Percentiles rank a stretch among this genome's conserved stretches.
Evolutionary conservation across 495 filamentous ascomycete species (phyloP).

Genomic region (Penicilliopsis zonata): DNA sequence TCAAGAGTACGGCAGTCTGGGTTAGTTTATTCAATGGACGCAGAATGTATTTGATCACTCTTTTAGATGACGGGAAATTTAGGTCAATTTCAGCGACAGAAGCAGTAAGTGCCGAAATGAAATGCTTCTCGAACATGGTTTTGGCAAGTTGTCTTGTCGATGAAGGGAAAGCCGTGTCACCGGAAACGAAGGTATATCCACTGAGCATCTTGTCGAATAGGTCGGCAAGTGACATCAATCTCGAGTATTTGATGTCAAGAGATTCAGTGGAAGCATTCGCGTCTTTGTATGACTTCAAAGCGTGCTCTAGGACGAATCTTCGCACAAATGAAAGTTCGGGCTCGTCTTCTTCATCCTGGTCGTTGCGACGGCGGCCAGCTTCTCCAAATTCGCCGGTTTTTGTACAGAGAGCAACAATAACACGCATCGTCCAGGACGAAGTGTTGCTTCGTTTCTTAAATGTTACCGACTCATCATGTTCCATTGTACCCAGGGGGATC

Average conservation of each 20-base stretch:
- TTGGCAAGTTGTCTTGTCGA: constrained; percentile 64
- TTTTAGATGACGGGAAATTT: constrained; percentile 84
- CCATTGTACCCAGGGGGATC: constrained; percentile 65
- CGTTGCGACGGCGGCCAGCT: constrained; percentile 22
- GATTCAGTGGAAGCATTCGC: constrained; percentile 66
- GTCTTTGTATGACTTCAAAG: constrained; percentile 84
- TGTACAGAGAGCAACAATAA: constrained; percentile 75
- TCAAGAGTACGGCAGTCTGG: constrained; percentile 73
- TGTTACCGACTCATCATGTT: constrained; percentile 57
- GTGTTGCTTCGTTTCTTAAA: constrained; percentile 78
- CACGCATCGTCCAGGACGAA: constrained; percentile 69
- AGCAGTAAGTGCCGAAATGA: constrained; percentile 73
- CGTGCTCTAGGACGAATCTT: constrained; percentile 87
- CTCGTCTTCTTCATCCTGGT: constrained; percentile 60
- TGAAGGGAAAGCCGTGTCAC: constrained; percentile 32
- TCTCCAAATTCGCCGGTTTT: constrained; percentile 64
- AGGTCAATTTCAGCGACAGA: constrained; percentile 94
- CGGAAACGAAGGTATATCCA: constrained; percentile 51
- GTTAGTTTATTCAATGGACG: constrained; percentile 79
- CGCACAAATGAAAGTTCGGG: constrained; percentile 84
- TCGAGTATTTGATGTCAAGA: constrained; percentile 76
- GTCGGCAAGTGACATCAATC: constrained; percentile 75
- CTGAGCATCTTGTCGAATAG: constrained; percentile 87
- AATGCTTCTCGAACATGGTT: constrained; percentile 97
- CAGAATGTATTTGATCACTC: constrained; percentile 91